Base-by-base conservation (phyloP, 306 rosid species). In the Casuarina glauca region DNA sequence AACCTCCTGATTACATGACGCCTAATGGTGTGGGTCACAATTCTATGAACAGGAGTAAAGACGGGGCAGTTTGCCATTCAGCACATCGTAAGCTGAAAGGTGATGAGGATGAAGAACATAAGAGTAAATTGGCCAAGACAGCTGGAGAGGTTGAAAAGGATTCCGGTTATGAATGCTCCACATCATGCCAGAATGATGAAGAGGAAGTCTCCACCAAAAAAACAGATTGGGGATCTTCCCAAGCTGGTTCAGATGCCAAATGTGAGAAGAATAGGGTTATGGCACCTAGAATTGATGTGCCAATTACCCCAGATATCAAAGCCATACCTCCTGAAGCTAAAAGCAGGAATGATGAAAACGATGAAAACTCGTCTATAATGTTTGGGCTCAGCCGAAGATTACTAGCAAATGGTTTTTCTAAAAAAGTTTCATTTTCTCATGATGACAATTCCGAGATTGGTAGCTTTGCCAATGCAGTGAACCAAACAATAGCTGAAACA, bases 361-460 rank as follows among this genome's bases (percentile, higher is more conserved):
- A 84, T 72, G 93, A 82, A 77, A 87, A 79, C 73, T 80, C 97
- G 46, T 88, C 86, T 20, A 81, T 76, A 58, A 89, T 87, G 78
- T 90, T 91, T 72, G 98, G 97, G 81, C 87, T 92, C 73, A 71
- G 92, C 73, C 93, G 87, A 61, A 86, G 90, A 88, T 87, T 91
- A 72, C 88, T 92, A 57, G 73, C 81, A 75, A 95, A 89, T 82
- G 87, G 97, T 68, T 82, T 93, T 77, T 84, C 79, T 66, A 92
- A 84, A 53, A 95, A 81, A 75, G 82, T 86, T 81, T 81, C 93
- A 26, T 76, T 73, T 48, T 38, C 9, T 8, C 73, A 41, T 9
- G 91, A 88, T 77, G 93, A 87, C 50, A 81, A 83, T 52, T 79
- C 80, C 52, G 88, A 74, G 69, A 84, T 76, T 36, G 82, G 79